Evolutionary conservation across 805 yeast species (phyloP).

Genomic region (Candida sphagnicola): DNA sequence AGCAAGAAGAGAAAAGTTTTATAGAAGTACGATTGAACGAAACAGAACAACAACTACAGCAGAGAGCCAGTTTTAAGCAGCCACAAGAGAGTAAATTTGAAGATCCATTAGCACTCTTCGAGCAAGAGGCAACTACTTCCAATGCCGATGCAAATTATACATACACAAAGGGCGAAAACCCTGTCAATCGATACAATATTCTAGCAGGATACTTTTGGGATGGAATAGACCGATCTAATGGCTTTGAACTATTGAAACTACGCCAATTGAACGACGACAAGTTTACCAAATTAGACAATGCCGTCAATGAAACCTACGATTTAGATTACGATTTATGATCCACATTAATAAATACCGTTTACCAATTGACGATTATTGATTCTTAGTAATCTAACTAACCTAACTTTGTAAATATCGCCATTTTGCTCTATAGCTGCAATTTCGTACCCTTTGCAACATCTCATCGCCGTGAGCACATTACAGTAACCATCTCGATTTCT

Average conservation of each 20-base stretch:
- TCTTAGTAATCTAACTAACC: too few relatives aligned
- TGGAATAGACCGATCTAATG: constrained; percentile 86
- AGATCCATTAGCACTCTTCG: constrained; percentile 61
- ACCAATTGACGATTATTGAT: too few relatives aligned
- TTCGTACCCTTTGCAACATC: not conserved
- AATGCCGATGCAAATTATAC: constrained; percentile 15
- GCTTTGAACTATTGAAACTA: constrained; percentile 70
- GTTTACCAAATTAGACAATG: constrained; percentile 22
- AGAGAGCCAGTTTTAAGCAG: constrained; percentile 17
- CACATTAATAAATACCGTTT: constrained; percentile 2
- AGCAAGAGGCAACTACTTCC: constrained; percentile 11
- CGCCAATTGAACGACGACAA: constrained; percentile 28
- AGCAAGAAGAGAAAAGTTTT: constrained; percentile 13
- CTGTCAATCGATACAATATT: constrained; percentile 72
- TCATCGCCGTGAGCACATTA: not conserved
- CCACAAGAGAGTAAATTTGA: constrained; percentile 40
- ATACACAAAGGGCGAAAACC: constrained; percentile 47
- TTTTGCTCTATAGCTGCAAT: too few relatives aligned
- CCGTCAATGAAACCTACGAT: constrained; percentile 13
- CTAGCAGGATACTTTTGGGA: constrained; percentile 80
- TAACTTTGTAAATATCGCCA: not conserved
- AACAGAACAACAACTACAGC: constrained; percentile 25
- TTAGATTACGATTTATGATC: constrained; percentile 3
- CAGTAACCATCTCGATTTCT: not conserved
- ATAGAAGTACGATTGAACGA: constrained; percentile 32